Conservation (phyloP, 768 basidiomycete genomes). For the Hygrocybe coccinea region DNA sequence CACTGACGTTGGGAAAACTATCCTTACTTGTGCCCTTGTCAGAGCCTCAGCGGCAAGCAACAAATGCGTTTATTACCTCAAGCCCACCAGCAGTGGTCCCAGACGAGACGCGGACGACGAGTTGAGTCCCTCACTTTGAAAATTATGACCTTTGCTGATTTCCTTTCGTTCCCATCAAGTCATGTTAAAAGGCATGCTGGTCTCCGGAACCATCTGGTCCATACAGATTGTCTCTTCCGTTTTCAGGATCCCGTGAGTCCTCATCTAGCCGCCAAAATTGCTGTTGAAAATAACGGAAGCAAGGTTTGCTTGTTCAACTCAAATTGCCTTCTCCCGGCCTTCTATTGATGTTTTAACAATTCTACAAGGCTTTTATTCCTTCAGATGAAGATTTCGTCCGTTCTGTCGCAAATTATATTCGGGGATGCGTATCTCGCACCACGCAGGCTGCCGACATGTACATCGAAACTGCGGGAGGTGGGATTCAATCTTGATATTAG, state of each 20-base stretch:
- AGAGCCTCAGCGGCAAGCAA: constrained; percentile 63
- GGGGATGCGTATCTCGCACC: constrained; percentile 39
- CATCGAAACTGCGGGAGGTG: constrained; percentile 95
- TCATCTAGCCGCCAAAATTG: constrained; percentile 72
- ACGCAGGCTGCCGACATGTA: constrained; percentile 55
- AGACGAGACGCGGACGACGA: constrained; percentile 76
- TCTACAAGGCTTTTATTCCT: constrained; percentile 32
- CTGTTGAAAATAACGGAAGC: constrained; percentile 26
- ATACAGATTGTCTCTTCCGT: constrained; percentile 70
- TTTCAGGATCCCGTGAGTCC: constrained; percentile 91
- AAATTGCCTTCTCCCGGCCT: neutral
- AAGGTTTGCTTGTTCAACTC: neutral
- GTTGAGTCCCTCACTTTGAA: constrained; percentile 39
- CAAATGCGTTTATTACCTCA: constrained; percentile 62
- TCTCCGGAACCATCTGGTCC: constrained; percentile 36
- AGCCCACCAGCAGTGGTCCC: constrained; percentile 89
- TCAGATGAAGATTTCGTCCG: constrained; percentile 63
- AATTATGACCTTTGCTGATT: neutral
- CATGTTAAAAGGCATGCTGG: constrained; percentile 59
- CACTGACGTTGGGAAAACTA: constrained; percentile 93
- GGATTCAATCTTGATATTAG: constrained; percentile 22
- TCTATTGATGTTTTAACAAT: neutral
- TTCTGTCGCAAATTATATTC: constrained; percentile 60
- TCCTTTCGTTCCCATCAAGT: constrained; percentile 35
- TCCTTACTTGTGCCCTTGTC: constrained; percentile 80